Base-by-base conservation (phyloP, 192 early-diverging fungal species). In the Coemansia sp. region DNA sequence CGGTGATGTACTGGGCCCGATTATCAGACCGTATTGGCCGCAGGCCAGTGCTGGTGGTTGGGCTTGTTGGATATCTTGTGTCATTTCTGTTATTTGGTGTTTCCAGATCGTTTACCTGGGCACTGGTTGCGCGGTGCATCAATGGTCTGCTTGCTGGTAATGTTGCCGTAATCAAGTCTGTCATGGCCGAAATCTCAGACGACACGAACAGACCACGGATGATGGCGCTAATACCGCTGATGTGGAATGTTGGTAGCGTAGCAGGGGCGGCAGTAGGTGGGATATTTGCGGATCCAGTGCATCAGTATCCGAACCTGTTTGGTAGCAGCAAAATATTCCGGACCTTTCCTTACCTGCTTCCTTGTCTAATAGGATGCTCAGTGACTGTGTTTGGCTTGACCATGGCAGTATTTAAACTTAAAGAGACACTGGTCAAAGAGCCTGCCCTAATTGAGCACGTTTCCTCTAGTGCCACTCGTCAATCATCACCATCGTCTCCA, bases 151-250 rank as follows among this genome's bases (percentile, higher is more conserved):
- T 92, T 19, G 91, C 89, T 65, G 92, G 86, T 4, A 92, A 89
- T 52, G 80, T 87, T 19, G 90, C 92, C 8, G 92, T 94, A 16
- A 85, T 89, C 28, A 93, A 94, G 66, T 89, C 88, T 19, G 84
- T 91, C 26, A 67, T 95, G 25, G 90, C 89, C 2, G 95, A 97
- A 80, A 87, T 97, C 32, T 88, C 93, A 22, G 93, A 94, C 64
- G 68, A 84, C 3, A 87, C 88, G 0, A 97, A 94, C 69, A 86
- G 88, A 58, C 75, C 87, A 8, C 79, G 85, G 16, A 90, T 89
- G 21, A 95, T 95, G 73, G 82, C 87, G 9, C 49, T 94, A 24
- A 85, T 92, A 73, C 90, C 89, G 26, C 85, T 90, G 24, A 80
- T 76, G 1, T 89, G 90, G 86, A 90, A 87, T 34, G 65, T 90